Base-by-base conservation (phyloP, 352 stramenopile species). In the Phytophthora melonis region DNA sequence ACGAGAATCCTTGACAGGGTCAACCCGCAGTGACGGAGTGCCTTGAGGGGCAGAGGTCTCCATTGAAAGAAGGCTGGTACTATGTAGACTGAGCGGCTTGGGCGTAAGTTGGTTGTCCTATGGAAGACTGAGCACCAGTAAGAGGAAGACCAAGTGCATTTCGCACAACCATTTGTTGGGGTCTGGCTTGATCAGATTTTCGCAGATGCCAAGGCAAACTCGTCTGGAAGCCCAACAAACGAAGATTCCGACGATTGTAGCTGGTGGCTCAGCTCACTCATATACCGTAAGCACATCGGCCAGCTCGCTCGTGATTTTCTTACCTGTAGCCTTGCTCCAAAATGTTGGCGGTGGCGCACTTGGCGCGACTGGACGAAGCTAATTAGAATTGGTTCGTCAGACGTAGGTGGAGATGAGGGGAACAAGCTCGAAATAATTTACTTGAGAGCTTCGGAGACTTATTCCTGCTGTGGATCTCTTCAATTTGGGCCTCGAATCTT, bases 121-220 rank as follows among this genome's bases (percentile, higher is more conserved):
- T 25, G 23, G 23, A 25, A 25, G 23, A 25, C 23, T 25, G 23
- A 21, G 16, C 8, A 21, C 41, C 41, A 50, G 13, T 3, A 50
- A 50, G 18, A 50, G 41, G 18, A 50, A 18, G 41, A 18, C 41
- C 41, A 50, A 10, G 41, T 19, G 18, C 41, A 50, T 21, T 50
- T 50, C 41, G 41, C 41, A 50, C 41, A 19, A 50, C 16, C 41
- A 50, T 50, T 50, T 50, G 41, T 50, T 16, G 16, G 3, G 8
- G 41, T 50, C 41, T 50, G 41, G 41, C 41, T 50, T 50, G 41
- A 50, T 50, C 41, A 50, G 41, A 19, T 50, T 50, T 50, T 50
- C 41, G 41, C 41, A 50, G 41, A 50, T 50, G 41, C 21, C 5
- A 50, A 16, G 41, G 41, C 41, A 50, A 50, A 16, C 41, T 21